Base-by-base conservation (phyloP, 352 stramenopile species). In the Hyaloperonospora brassicae region DNA sequence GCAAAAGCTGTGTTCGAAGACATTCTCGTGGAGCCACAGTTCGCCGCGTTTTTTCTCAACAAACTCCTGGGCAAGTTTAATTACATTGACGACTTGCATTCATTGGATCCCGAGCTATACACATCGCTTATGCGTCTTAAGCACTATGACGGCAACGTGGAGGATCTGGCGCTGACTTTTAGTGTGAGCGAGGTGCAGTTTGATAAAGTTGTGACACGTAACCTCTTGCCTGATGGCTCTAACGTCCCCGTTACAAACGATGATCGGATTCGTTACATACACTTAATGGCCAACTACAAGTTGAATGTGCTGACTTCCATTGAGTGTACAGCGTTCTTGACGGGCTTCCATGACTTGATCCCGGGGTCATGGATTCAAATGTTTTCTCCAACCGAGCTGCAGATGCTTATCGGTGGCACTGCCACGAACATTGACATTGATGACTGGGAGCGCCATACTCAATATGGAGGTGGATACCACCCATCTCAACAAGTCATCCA, bases 1-100 rank as follows among this genome's bases (percentile, higher is more conserved):
- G 96, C 89, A 10, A 99, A 99, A 69, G 93, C 95, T 0, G 66
- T 98, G 25, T 98, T 95, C 58, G 95, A 98, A 66, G 91, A 88
- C 45, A 98, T 98, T 47, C 86, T 97, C 13, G 93, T 99, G 14
- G 86, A 98, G 63, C 95, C 95, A 27, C 87, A 96, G 58, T 99
- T 99, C 70, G 90, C 95, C 0, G 89, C 92, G 22, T 98, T 98
- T 64, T 98, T 98, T 64, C 72, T 99, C 10, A 92, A 94, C 40
- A 96, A 98, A 55, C 72, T 98, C n/a, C 67, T 98, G 21, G 78
- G 76, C 46, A 88, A 89, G 63, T 79, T 80, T 54, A 92, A 88
- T 51, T 86, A 84, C 47, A 86, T 95, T 24, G 86, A 97, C 38
- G 95, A 98, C 64, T 71, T 99, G 14, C 76, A 82, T 27, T 96